These are phyloP conservation scores for Termitomyces sp. DNA, from an alignment of 768 basidiomycete genomes.

Conservation along the genomic window DNA sequence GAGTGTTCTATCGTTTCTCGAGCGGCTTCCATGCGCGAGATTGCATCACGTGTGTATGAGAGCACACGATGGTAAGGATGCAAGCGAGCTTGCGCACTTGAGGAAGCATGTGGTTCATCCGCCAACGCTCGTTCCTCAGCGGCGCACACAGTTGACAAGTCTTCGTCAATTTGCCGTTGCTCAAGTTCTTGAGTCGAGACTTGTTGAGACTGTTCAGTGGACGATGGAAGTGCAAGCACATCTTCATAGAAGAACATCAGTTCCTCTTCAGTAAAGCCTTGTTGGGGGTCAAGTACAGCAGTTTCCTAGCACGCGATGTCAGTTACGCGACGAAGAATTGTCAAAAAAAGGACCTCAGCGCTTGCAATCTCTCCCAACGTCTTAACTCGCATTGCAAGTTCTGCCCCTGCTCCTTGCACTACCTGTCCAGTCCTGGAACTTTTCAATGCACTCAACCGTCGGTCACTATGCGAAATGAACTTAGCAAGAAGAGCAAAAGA, in stretches of 20 bases:
- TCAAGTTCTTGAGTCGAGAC: conserved; percentile 8
- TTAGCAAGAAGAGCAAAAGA: neutral
- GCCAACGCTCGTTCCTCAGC: conserved; percentile 24
- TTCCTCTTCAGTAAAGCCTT: conserved; percentile 38
- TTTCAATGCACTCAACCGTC: neutral
- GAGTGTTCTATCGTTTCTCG: conserved; percentile 15
- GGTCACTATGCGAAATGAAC: neutral
- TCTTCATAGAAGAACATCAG: conserved; percentile 39
- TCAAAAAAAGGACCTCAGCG: conserved; percentile 21
- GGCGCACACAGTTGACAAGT: conserved; percentile 27
- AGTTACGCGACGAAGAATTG: neutral
- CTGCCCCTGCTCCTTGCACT: conserved; percentile 12
- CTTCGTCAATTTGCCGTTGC: conserved; percentile 24
- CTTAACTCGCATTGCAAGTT: conserved; percentile 31
- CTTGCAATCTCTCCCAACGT: conserved; percentile 31
- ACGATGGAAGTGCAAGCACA: conserved; percentile 29
- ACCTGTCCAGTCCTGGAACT: conserved; percentile 11
- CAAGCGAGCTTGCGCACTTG: neutral
- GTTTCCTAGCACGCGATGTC: conserved; percentile 20
- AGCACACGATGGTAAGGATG: conserved; percentile 30
- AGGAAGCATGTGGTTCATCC: conserved; percentile 1
- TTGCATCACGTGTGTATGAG: conserved; percentile 26
- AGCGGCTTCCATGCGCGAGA: conserved; percentile 28
- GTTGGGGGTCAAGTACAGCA: conserved; percentile 22
- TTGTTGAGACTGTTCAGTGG: conserved; percentile 6